Base-by-base conservation (phyloP, 768 basidiomycete genomes). In the Kockovaella imperatae region DNA sequence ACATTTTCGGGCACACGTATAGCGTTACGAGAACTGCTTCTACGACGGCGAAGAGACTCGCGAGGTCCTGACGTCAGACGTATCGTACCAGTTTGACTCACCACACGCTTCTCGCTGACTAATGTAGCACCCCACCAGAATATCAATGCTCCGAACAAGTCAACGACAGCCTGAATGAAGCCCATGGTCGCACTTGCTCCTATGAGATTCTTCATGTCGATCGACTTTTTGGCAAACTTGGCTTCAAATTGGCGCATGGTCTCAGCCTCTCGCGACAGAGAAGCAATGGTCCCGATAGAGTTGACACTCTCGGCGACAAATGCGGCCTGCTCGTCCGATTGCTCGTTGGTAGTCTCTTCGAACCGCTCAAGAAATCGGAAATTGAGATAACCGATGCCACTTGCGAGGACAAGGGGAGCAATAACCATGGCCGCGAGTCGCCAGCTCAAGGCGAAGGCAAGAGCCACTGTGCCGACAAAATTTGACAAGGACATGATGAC, bases 361-460 rank as follows among this genome's bases (percentile, higher is more conserved):
- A 60, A 66, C 4, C 42, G 39, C 28, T 54, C 44, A 11, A 59
- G 50, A 29, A 42, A 57, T 14, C 31, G 44, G 45, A 54, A 55
- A 30, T 60, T 62, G 45, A 57, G 11, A 29, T 52, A 56, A 3
- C 57, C 60, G 11, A 51, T 32, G 11, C 47, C 35, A 18, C 47
- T 42, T 4, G 54, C 47, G 11, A 53, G 44, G 20, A 48, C 36
- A 1, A 64, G 57, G 18, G 63, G 50, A 6, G 60, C 52, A 10
- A 62, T 36, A 29, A 61, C 51, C 44, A 68, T 53, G 5, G 59
- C 57, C 1, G 63, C 57, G 6, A 68, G 35, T 41, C 58, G 53
- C 66, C 66, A 68, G 32, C 49, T 59, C 25, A 68, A 50, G 15
- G 56, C 36, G 45, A 67, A 60, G 3, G 59, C 58, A 47, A 62